Base-by-base conservation (phyloP, 768 basidiomycete genomes). In the Atractiella rhizophila region DNA sequence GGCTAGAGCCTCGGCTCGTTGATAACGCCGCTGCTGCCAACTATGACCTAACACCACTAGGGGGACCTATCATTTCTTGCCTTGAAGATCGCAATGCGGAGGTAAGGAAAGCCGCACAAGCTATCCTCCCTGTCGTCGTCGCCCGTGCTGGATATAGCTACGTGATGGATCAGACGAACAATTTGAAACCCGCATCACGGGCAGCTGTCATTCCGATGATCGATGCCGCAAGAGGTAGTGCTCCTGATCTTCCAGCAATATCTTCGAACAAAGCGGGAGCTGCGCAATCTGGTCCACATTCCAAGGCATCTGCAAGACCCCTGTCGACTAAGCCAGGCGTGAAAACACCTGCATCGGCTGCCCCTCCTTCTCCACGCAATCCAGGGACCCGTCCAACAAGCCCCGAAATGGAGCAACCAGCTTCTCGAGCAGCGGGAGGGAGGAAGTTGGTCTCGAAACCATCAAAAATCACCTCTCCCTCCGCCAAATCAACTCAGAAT, bases 21-120 rank as follows among this genome's bases (percentile, higher is more conserved):
- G 68, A 73, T 33, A 65, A 68, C 19, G 62, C 69, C 2, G 44
- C 66, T 4, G 46, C 68, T 2, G 53, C 64, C 8, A 43, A 45
- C 2, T 56, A 75, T 15, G 88, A 96, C 54, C 62, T 96, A 13
- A 66, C 66, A 30, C 60, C 66, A 27, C 74, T 83, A 68, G 68
- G 68, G 7, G 54, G 66, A 7, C 64, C 70, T 1, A 58, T 79
- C 21, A 67, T 98, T 15, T 57, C 67, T 2, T 83, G 71, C 46
- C 67, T 98, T 26, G 91, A 98, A 54, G 91, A 98, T 57, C 71
- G 83, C 24, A 88, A 63, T 52, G 68, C 68, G 10, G 91, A 98
- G 55, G 79, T 96, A 18, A 71, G 91, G 42, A 96, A 96, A 59
- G 74, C 72, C 12, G 82, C 85, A 5, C 76, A 80, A 49, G 72